phyloP scores from a whole-genome alignment of 352 stramenopile genomes.

The Globisporangium paddicum region DNA sequence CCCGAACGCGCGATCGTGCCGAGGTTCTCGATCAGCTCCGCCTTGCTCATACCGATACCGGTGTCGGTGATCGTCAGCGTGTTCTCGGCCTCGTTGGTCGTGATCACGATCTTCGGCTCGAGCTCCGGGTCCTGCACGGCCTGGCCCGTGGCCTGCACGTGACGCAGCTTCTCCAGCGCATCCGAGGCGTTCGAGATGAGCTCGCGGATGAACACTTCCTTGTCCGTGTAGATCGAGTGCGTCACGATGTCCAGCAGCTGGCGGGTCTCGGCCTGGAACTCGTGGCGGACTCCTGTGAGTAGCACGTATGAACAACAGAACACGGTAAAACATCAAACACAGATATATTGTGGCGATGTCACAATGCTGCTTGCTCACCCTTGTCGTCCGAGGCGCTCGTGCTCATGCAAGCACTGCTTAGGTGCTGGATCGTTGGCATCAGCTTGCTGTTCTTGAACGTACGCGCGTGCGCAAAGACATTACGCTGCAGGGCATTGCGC shows the following conservation, averaged over 20 bases:
- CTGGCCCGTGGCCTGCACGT: conserved; percentile 83
- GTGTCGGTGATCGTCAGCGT: conserved; percentile 98
- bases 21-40: conserved; percentile 97
- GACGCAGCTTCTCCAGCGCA: conserved; percentile 98
- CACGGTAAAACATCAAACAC: neutral
- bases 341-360: neutral
- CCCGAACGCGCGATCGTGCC: conserved; percentile 98
- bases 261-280: conserved; percentile 95
- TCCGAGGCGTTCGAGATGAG: conserved; percentile 99
- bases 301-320: neutral
- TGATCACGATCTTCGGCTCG: conserved; percentile 96
- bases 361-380: conserved; percentile 14
- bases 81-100: conserved; percentile 92
- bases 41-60: conserved; percentile 97
- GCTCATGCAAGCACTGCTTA: conserved; percentile 31
- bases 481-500: conserved; percentile 10
- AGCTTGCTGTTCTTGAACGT: conserved; percentile 24
- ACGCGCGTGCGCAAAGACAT: conserved; percentile 3
- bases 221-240: conserved; percentile 99
- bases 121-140: conserved; percentile 73
- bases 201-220: conserved; percentile 99
- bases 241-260: conserved; percentile 98
- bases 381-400: conserved; percentile 38
- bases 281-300: conserved; percentile 54
- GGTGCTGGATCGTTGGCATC: conserved; percentile 26